These are phyloP conservation scores for Fonsecaea multimorphosa DNA, from an alignment of 2,329 filamentous ascomycete species.

Conservation along the genomic window DNA sequence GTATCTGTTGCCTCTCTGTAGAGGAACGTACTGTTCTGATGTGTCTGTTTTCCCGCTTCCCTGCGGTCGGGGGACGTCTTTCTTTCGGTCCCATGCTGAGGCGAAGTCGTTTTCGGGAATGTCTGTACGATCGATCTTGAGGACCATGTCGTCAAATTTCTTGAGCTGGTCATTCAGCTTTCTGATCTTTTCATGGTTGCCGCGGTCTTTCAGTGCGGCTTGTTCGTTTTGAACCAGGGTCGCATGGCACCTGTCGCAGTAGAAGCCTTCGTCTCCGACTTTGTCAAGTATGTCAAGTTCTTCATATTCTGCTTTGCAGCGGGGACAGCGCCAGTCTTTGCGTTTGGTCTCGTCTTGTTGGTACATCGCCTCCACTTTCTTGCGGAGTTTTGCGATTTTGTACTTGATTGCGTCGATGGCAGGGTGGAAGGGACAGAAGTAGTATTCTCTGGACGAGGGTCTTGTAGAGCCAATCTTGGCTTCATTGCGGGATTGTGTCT, in stretches of 20 bases:
- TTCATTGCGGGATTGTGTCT: conserved; percentile 74
- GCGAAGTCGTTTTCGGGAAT: conserved; percentile 58
- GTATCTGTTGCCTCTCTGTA: conserved; percentile 44
- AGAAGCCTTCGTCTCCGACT: conserved; percentile 71
- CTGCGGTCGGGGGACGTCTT: conserved; percentile 53
- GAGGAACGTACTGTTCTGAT: conserved; percentile 51
- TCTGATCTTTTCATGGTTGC: conserved; percentile 58
- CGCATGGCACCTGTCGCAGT: conserved; percentile 77
- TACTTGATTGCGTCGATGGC: conserved; percentile 97
- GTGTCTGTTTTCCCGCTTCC: conserved; percentile 45
- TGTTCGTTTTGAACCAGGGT: conserved; percentile 54
- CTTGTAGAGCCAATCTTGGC: conserved; percentile 80
- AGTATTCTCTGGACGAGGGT: conserved; percentile 87
- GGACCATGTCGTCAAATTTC: conserved; percentile 54
- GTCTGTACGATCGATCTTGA: conserved; percentile 52
- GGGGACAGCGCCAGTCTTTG: conserved; percentile 86
- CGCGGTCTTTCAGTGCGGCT: conserved; percentile 50
- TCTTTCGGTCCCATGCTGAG: conserved; percentile 56
- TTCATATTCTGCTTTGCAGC: conserved; percentile 86
- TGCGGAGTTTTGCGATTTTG: conserved; percentile 85
- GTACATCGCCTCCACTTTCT: conserved; percentile 83
- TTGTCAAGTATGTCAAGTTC: conserved; percentile 85
- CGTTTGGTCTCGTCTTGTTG: conserved; percentile 72
- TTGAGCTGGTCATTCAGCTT: conserved; percentile 57
- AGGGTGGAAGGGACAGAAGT: conserved; percentile 93